Percentiles rank a stretch among this genome's conserved stretches.
These are phyloP conservation scores for Fusarium sp. DNA, from an alignment of 2,329 filamentous ascomycete species.

Conservation along the genomic window DNA sequence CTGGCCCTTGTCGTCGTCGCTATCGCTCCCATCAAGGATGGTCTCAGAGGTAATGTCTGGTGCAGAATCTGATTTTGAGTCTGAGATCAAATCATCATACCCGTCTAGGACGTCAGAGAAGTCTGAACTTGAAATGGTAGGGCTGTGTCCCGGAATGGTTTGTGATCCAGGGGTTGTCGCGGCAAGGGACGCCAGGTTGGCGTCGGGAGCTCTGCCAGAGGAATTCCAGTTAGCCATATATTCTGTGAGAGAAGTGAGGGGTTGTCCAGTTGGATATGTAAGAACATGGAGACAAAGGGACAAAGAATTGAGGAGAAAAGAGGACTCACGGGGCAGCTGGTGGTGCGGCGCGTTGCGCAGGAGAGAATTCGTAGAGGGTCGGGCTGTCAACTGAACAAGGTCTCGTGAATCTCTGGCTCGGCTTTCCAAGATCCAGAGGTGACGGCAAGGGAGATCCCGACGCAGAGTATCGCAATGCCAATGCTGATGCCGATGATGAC, in stretches of 20 bases:
- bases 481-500: conserved; percentile 54
- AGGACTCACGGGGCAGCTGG: conserved; percentile 41
- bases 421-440: conserved; percentile 54
- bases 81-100: conserved; percentile 54
- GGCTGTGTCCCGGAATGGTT: conserved; percentile 53
- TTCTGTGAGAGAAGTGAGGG: conserved; percentile 11
- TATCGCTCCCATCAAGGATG: conserved; percentile 35
- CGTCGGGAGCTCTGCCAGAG: conserved; percentile 36
- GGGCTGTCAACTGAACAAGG: conserved; percentile 67
- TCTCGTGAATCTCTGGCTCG: conserved; percentile 63
- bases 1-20: conserved; percentile 39
- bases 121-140: conserved; percentile 55
- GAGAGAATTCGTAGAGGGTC: conserved; percentile 67
- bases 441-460: conserved; percentile 41
- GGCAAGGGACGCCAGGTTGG: conserved; percentile 37
- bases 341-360: conserved; percentile 29
- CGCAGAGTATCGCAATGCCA: conserved; percentile 39
- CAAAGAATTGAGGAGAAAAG: not conserved
- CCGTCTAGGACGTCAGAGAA: conserved; percentile 53
- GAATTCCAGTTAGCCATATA: conserved; percentile 42
- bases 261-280: not conserved
- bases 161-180: conserved; percentile 40
- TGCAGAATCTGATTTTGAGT: conserved; percentile 41
- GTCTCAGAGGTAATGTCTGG: conserved; percentile 40
- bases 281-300: conserved; percentile 17